These are phyloP conservation scores for Orbilia blumenaviensis DNA, from an alignment of 2,329 filamentous ascomycete species.

Conservation along the genomic window DNA sequence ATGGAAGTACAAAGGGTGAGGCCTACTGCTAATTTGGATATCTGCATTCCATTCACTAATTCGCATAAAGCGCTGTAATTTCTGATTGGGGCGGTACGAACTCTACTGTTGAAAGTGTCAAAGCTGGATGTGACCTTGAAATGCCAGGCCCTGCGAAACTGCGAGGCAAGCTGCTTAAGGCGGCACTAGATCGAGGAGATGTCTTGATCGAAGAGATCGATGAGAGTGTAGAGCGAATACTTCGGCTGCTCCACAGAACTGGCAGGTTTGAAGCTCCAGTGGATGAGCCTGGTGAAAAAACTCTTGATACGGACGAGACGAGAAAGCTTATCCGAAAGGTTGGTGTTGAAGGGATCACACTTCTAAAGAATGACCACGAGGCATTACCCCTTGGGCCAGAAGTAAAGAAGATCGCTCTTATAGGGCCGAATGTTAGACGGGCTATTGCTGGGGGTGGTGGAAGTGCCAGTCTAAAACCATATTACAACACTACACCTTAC, in stretches of 20 bases:
- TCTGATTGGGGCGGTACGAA: slow-evolving; percentile 66
- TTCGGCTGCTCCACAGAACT: slow-evolving; percentile 70
- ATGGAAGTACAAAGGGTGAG: slow-evolving; percentile 61
- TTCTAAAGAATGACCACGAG: slow-evolving; percentile 69
- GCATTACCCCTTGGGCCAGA: slow-evolving; percentile 63
- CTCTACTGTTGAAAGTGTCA: slow-evolving; percentile 65
- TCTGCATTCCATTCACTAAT: background rate
- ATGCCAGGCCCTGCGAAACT: slow-evolving; percentile 69
- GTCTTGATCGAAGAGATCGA: slow-evolving; percentile 67
- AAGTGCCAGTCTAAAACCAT: slow-evolving; percentile 74
- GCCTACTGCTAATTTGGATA: slow-evolving; percentile 57
- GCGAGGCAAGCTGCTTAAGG: slow-evolving; percentile 67
- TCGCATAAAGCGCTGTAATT: slow-evolving; percentile 59
- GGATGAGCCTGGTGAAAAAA: slow-evolving; percentile 69
- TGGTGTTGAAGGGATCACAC: slow-evolving; percentile 71
- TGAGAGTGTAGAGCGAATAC: slow-evolving; percentile 69
- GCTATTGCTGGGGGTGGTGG: slow-evolving; percentile 75
- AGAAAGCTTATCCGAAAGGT: slow-evolving; percentile 70
- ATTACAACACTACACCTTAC: slow-evolving; percentile 73
- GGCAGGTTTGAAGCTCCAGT: slow-evolving; percentile 69
- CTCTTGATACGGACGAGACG: slow-evolving; percentile 67
- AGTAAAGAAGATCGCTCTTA: slow-evolving; percentile 73
- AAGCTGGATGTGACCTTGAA: slow-evolving; percentile 70
- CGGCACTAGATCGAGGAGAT: slow-evolving; percentile 65
- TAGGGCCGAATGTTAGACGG: slow-evolving; percentile 77